Percentiles rank a stretch among this genome's conserved stretches.
Evolutionary conservation across 225 moss, liverwort and hornwort genomes (phyloP).

Genomic region (Marchantia polymorpha): DNA sequence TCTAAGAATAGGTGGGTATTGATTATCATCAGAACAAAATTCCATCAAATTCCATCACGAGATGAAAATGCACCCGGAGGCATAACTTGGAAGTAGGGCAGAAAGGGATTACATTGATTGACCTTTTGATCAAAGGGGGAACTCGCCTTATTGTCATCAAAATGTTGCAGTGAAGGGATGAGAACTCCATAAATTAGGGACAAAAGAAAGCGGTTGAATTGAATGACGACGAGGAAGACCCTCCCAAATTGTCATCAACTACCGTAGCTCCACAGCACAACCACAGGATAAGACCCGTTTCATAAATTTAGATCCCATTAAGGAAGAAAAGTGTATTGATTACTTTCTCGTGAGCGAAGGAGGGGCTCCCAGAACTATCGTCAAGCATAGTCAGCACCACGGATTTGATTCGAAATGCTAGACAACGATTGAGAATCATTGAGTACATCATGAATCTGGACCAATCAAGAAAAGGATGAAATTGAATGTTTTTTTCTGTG

Average conservation of each 20-base stretch:
- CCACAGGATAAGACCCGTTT: background rate
- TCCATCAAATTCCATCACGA: conserved; percentile 6
- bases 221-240: background rate
- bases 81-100: background rate
- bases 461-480: background rate
- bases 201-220: background rate
- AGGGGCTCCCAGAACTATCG: background rate
- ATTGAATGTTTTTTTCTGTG: conserved; percentile 4
- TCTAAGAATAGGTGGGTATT: conserved; percentile 5
- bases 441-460: background rate
- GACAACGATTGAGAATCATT: conserved; percentile 7
- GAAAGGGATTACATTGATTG: background rate
- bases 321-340: background rate
- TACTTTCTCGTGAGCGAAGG: conserved; percentile 2
- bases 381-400: background rate
- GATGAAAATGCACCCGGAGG: background rate
- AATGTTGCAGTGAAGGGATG: background rate
- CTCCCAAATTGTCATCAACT: background rate
- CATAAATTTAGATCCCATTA: background rate
- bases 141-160: background rate
- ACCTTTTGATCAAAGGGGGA: background rate
- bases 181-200: background rate
- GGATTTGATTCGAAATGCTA: background rate
- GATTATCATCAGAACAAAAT: background rate
- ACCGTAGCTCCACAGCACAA: background rate